Base-by-base conservation (phyloP, 345 rosid genomes). In the Moringa oleifera region DNA sequence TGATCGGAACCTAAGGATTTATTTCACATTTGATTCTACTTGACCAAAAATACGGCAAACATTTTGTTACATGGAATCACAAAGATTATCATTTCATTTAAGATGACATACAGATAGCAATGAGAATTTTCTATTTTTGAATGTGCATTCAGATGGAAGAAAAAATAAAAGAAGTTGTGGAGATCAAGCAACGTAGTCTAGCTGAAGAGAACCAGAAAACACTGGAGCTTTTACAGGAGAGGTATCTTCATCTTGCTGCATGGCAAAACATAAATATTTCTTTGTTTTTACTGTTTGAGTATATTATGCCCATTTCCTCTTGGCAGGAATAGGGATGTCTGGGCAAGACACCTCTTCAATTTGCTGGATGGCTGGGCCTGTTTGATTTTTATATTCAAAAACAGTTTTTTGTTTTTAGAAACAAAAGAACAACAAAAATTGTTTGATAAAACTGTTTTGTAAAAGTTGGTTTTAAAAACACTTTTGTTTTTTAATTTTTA, bases 161-260 rank as follows among this genome's bases (percentile, higher is more conserved):
- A 79, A 94, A 94, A 71, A 92, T 94, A 58, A 94, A 88, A 79
- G 99, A 94, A 78, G 82, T 90, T 65, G 97, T 94, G 78, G 99
- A 94, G 83, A 88, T 94, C 62, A 94, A 88, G 83, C 97, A 94
- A 69, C 89, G 90, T 20, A 85, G 87, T 80, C 76, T 94, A 77
- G 96, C 97, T 24, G 97, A 94, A 85, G 99, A 94, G 78, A 94
- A 94, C 68, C 99, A 91, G 78, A 94, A 94, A 78, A 91, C 95
- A 2, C 73, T 94, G 45, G 99, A 91, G 73, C 85, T 85, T 62
- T 85, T 94, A 36, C 89, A 88, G 75, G 97, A 94, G 51, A 84
- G 97, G 99, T 94, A 79, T 33, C 23, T 67, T 23, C 57, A 37
- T 37, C 23, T 46, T 21, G 16, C 28, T 50, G 51, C 33, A 33